These are phyloP conservation scores for Termitomyces sp. DNA, from an alignment of 768 basidiomycete genomes.

Conservation along the genomic window DNA sequence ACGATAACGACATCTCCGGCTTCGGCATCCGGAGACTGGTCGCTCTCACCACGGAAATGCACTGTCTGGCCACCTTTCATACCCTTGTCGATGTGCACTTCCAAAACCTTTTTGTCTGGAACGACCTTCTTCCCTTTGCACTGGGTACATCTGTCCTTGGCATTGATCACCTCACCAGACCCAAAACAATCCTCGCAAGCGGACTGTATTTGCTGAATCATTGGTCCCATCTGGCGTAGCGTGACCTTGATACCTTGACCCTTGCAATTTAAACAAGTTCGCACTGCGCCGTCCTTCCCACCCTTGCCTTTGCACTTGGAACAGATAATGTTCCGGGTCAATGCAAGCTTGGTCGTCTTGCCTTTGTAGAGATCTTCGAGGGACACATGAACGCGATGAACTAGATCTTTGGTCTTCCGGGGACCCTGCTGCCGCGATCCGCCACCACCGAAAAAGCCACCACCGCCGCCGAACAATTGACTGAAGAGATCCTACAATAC, in stretches of 20 bases:
- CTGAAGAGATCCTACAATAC: slow-evolving; percentile 82
- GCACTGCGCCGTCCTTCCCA: slow-evolving; percentile 95
- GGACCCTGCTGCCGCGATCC: slow-evolving; percentile 57
- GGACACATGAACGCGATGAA: slow-evolving; percentile 94
- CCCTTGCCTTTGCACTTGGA: slow-evolving; percentile 92
- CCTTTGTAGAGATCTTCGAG: slow-evolving; percentile 99
- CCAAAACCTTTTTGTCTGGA: slow-evolving; percentile 93
- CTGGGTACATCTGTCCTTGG: slow-evolving; percentile 83
- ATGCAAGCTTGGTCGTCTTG: slow-evolving; percentile 95
- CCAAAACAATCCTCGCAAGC: slow-evolving; percentile 91
- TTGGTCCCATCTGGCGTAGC: slow-evolving; percentile 96
- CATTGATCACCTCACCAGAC: slow-evolving; percentile 92
- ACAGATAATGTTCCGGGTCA: slow-evolving; percentile 94
- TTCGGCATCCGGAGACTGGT: slow-evolving; percentile 83
- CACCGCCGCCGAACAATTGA: slow-evolving; percentile 83
- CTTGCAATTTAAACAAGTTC: slow-evolving; percentile 67
- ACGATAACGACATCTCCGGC: slow-evolving; percentile 95
- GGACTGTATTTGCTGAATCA: slow-evolving; percentile 99
- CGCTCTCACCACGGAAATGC: slow-evolving; percentile 84
- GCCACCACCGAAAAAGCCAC: slow-evolving; percentile 73
- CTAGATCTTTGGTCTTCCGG: slow-evolving; percentile 95
- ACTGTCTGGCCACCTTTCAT: slow-evolving; percentile 95
- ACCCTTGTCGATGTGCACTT: slow-evolving; percentile 97
- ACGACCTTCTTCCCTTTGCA: slow-evolving; percentile 96
- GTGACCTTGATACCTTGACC: slow-evolving; percentile 91